Evolutionary conservation across 1,284 basidiomycete species (phyloP), one percentile per base, ranked within the genome.

Genomic region (Malassezia restricta): DNA sequence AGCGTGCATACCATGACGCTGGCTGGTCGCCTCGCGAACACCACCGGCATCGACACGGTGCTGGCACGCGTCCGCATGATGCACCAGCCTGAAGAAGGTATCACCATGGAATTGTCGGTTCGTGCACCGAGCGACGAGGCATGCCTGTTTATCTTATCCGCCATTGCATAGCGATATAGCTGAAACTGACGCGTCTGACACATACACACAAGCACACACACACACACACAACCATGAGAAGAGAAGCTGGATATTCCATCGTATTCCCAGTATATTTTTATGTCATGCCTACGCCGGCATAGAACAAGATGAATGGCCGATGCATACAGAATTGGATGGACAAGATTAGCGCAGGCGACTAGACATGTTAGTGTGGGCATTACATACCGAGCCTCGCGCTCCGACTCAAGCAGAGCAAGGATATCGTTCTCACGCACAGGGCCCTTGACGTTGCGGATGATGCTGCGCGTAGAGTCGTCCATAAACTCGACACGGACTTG

Each of bases 401-500:
- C 94, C 76, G 85, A 87, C 81, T 99, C 94, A 75, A 98, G 81
- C 68, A 99, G 80, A 70, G 91, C 90, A 65, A 99, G 81, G 74
- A 98, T 96, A 77, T 99, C 94, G 77, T 91, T 83, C 77, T 89
- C 86, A 67, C 88, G 81, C 64, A 96, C 91, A 63, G 92, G 91
- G 27, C 94, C 94, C 80, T 98, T 98, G 73, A 98, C 94, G 80
- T 98, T 98, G 67, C 92, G 87, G 78, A 98, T 94, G 78, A 99
- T 94, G 64, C 86, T 85, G 71, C 94, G 87, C 68, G 83, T 83
- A 50, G 85, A 83, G 76, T 98, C 92, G 77, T 98, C 92, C 86
- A 98, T 85, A 81, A 99, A 96, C 77, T 98, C 92, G 68, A 99
- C 94, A 67, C 92, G 89, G 77, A 96, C 91, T 81, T 98, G 94